Conservation (phyloP, 257 asterid genomes). For the Coffea canephora region DNA sequence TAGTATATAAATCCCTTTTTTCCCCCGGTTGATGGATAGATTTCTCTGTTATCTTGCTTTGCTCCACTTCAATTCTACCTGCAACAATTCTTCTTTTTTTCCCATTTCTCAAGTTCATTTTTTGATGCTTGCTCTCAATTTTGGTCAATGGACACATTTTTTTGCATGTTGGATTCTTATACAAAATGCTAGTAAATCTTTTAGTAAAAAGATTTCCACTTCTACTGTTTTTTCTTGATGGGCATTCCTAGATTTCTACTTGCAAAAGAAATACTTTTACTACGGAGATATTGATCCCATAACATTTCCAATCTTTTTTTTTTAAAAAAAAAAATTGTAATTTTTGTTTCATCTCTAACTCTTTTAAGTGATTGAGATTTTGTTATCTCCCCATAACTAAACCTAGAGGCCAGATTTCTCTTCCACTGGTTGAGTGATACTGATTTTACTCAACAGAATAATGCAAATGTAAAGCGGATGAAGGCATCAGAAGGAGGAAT, state of each 20-base stretch:
- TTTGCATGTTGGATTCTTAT: too few species aligned
- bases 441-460: conserved; percentile 37
- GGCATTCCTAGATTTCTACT: too few species aligned
- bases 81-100: too few species aligned
- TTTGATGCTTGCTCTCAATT: too few species aligned
- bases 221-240: too few species aligned
- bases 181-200: too few species aligned
- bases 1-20: conserved; percentile 3
- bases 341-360: too few species aligned
- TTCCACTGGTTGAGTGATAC: neutral
- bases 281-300: too few species aligned
- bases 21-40: neutral
- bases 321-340: too few species aligned
- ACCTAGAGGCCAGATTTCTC: neutral
- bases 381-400: neutral
- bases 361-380: neutral
- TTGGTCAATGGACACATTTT: too few species aligned
- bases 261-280: too few species aligned
- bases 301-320: neutral
- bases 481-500: conserved; percentile 37
- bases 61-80: neutral
- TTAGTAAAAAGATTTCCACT: too few species aligned
- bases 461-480: conserved; percentile 40
- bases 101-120: neutral
- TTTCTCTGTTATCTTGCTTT: neutral